Base-by-base conservation (phyloP, 768 basidiomycete genomes). In the Glaciozyma antarctica region DNA sequence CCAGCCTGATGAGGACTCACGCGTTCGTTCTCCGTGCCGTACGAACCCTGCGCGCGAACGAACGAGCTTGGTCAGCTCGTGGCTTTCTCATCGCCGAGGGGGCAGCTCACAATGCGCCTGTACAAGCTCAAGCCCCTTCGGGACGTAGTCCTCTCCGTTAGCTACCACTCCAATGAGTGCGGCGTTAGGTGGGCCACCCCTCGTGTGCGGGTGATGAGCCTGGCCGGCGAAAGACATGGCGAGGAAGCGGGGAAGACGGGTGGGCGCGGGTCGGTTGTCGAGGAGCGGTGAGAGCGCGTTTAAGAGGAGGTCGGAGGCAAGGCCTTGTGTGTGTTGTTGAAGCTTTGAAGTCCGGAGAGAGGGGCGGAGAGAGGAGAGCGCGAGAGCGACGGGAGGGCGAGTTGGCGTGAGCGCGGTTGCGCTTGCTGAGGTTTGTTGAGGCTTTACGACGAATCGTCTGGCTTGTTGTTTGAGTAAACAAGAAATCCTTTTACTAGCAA, bases 21-120 rank as follows among this genome's bases (percentile, higher is more conserved):
- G 57, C 19, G 47, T 26, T n/a, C 69, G 45, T 21, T 70, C 69
- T 5, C 69, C 69, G 38, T 70, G 69, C 3, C 68, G 26, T 5
- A 61, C 52, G 52, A 62, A 66, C 65, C 60, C 58, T 60, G 28
- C 21, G 58, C 8, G 21, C 44, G 30, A 5, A 8, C 22, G 34
- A 17, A 22, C 16, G 12, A 10, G 16, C 57, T n/a, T 24, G 24
- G 15, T n/a, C 30, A n/a, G 41, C 22, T 19, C 28, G 10, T 43
- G 24, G 24, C 24, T 8, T 24, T 15, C 15, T 58, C 1, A 10
- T 26, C 7, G 30, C 57, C 57, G 15, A 34, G 32, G 32, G 32
- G n/a, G 12, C 22, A 58, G 32, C 53, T 55, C 24, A 58, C 65
- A 70, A 38, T 65, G 63, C 0, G 69, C 69, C 30, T 67, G 66